Conservation (phyloP, 1,139 yeast genomes). For the Debaryomyces udenii region DNA sequence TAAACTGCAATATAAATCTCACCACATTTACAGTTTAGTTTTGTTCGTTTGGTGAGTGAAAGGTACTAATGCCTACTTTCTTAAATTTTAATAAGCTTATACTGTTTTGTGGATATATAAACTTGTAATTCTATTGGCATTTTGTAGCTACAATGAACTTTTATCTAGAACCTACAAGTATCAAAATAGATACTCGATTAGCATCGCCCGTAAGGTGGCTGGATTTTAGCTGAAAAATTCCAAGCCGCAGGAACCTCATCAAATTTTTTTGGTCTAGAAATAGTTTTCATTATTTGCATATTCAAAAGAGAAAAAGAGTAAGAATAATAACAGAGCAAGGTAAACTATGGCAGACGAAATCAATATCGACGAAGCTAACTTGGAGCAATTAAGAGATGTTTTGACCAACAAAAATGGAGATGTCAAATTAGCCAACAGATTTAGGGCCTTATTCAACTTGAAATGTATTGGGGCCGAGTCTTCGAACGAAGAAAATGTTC, state of each 20-base stretch:
- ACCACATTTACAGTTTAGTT: slow-evolving; percentile 4
- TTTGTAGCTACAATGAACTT: too few relatives aligned
- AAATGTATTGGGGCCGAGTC: slow-evolving; percentile 78
- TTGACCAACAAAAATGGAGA: slow-evolving; percentile 65
- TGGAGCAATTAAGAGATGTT: slow-evolving; percentile 73
- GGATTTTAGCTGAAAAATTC: slow-evolving; percentile 5
- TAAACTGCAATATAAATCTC: slow-evolving; percentile 6
- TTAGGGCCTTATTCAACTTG: slow-evolving; percentile 89
- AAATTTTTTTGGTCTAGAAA: slow-evolving; percentile 1
- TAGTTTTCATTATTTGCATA: not conserved
- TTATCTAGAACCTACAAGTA: too few relatives aligned
- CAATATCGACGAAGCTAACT: slow-evolving; percentile 52
- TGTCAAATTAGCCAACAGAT: slow-evolving; percentile 78
- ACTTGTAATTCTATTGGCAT: too few relatives aligned
- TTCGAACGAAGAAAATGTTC: slow-evolving; percentile 51
- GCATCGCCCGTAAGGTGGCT: too few relatives aligned
- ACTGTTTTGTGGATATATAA: too few relatives aligned
- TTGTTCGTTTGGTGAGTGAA: not conserved
- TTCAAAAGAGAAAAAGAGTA: too few relatives aligned
- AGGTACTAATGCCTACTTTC: too few relatives aligned
- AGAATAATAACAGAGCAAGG: not conserved
- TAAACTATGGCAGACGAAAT: slow-evolving; percentile 32
- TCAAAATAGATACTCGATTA: too few relatives aligned
- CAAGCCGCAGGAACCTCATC: slow-evolving; percentile 6
- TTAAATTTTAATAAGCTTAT: too few relatives aligned